A percentile compares a stretch with the other conserved stretches of the same genome.
phyloP scores from a whole-genome alignment of 2,329 filamentous ascomycete genomes.

The Chrysoporthe austroafricana region DNA sequence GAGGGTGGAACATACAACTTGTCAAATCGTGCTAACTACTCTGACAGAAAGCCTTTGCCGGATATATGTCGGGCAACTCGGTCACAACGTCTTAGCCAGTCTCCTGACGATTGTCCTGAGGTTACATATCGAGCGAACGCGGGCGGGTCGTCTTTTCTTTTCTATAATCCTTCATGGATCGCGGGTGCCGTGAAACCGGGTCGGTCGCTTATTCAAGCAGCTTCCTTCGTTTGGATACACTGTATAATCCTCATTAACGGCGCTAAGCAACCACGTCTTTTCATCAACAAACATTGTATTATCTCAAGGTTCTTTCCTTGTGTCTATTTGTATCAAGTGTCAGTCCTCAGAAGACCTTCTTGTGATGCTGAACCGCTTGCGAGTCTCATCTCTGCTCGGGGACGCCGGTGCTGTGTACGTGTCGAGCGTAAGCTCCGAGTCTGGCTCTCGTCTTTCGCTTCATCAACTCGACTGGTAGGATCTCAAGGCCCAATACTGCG shows the following conservation, averaged over 20 bases:
- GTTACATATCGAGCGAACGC: not conserved
- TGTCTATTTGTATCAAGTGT: not conserved
- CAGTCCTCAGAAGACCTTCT: not conserved
- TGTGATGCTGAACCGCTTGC: not conserved
- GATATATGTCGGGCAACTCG: conserved; percentile 26
- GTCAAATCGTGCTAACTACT: not conserved
- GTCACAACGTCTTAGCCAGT: conserved; percentile 8
- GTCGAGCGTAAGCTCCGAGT: not conserved
- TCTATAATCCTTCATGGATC: not conserved
- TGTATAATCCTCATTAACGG: not conserved
- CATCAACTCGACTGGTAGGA: not conserved
- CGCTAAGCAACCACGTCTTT: not conserved
- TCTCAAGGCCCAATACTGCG: not conserved
- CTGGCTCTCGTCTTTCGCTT: not conserved
- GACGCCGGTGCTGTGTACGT: not conserved
- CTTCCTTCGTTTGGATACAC: not conserved
- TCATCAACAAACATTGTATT: not conserved
- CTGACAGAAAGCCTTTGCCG: conserved; percentile 29
- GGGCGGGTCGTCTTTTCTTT: not conserved
- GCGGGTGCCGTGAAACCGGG: not conserved
- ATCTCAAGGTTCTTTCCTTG: not conserved
- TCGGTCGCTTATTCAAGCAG: not conserved
- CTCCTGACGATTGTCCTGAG: not conserved
- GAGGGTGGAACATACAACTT: not conserved
- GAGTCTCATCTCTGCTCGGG: not conserved